Evolutionary conservation across 768 basidiomycete species (phyloP).

Genomic region (Dentipellis fragilis): DNA sequence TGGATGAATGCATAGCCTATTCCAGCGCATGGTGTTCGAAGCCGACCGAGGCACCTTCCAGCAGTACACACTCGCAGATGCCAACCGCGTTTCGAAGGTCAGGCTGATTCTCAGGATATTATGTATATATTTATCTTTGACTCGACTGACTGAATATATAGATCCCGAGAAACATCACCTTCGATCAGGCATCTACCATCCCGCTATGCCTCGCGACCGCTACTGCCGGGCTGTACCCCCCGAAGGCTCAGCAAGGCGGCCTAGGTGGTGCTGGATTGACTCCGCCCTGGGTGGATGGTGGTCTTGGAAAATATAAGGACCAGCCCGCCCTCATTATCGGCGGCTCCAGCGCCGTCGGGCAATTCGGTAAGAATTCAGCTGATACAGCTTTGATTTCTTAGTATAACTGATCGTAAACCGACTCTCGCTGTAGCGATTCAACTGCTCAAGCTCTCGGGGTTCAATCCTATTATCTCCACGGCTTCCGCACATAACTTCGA

Average conservation of each 20-base stretch:
- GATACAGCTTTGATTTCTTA: neutral
- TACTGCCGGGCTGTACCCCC: constrained; percentile 36
- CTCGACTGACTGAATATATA: constrained; percentile 9
- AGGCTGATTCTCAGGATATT: too few species aligned
- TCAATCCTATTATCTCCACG: constrained; percentile 13
- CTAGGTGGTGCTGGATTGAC: constrained; percentile 27
- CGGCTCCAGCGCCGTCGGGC: constrained; percentile 39
- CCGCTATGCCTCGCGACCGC: constrained; percentile 40
- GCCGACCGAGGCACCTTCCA: constrained; percentile 12
- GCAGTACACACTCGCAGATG: constrained; percentile 14
- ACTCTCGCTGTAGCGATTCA: constrained; percentile 5
- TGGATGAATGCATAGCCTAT: neutral
- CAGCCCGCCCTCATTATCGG: constrained; percentile 40
- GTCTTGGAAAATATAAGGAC: constrained; percentile 30
- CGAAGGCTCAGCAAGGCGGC: constrained; percentile 7
- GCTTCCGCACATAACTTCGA: constrained; percentile 7
- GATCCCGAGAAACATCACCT: constrained; percentile 37
- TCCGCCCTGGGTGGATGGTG: constrained; percentile 27
- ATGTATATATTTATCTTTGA: too few species aligned
- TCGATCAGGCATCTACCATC: constrained; percentile 38
- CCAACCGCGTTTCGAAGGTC: constrained; percentile 11
- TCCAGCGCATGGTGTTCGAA: constrained; percentile 2
- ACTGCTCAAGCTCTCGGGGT: constrained; percentile 10
- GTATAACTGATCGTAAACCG: neutral
- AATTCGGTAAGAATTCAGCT: constrained; percentile 28